These are phyloP conservation scores for Arachnopeziza araneosa DNA, from an alignment of 2,329 filamentous ascomycete species.

Conservation along the genomic window DNA sequence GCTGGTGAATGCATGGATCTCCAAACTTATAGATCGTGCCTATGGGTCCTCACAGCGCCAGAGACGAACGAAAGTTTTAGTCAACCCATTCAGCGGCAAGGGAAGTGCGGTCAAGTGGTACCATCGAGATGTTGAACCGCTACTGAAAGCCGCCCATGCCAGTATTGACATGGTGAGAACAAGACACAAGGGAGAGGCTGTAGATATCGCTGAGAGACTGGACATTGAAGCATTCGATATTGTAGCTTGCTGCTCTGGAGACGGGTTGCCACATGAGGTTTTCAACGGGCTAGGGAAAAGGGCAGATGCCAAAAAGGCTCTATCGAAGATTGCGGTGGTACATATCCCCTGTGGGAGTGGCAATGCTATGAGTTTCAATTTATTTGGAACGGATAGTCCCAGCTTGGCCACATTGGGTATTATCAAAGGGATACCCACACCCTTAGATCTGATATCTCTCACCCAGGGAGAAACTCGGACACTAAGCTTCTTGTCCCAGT, in stretches of 20 bases:
- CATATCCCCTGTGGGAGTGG: slow-evolving; percentile 91
- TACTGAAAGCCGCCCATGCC: slow-evolving; percentile 79
- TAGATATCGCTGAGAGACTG: slow-evolving; percentile 67
- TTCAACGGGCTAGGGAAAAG: slow-evolving; percentile 87
- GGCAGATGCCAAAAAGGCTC: slow-evolving; percentile 65
- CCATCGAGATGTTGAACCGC: slow-evolving; percentile 67
- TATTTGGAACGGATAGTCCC: slow-evolving; percentile 73
- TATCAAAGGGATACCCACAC: slow-evolving; percentile 80
- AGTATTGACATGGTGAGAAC: slow-evolving; percentile 69
- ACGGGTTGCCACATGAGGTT: slow-evolving; percentile 86
- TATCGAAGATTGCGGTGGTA: slow-evolving; percentile 72
- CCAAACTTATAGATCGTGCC: slow-evolving; percentile 59
- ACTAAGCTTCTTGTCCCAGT: slow-evolving; percentile 86
- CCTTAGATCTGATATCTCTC: slow-evolving; percentile 80
- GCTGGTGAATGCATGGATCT: slow-evolving; percentile 47
- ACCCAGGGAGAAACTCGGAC: slow-evolving; percentile 72
- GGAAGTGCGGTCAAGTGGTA: slow-evolving; percentile 71
- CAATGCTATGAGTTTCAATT: slow-evolving; percentile 87
- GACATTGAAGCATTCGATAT: slow-evolving; percentile 80
- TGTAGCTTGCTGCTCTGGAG: slow-evolving; percentile 83
- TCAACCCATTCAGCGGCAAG: slow-evolving; percentile 88
- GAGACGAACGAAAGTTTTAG: slow-evolving; percentile 78
- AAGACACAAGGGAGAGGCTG: slow-evolving; percentile 67
- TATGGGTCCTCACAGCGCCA: slow-evolving; percentile 64
- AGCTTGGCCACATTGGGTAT: slow-evolving; percentile 75